A percentile compares a stretch with the other conserved stretches of the same genome.
phyloP scores from a whole-genome alignment of 129 eudicot species.

The Artemisia annua region DNA sequence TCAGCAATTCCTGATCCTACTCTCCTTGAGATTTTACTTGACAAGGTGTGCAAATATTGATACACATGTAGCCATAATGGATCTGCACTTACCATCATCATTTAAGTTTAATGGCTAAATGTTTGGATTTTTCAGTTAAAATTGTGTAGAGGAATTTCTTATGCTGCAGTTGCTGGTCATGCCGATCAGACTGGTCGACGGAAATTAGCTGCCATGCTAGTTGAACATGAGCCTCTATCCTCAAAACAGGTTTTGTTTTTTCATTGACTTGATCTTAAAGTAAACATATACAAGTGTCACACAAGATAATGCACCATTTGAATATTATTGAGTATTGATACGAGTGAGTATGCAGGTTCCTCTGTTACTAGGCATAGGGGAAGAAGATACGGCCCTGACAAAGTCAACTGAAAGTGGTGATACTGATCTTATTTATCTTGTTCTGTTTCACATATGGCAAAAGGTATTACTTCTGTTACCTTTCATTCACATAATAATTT shows the following conservation, averaged over 20 bases:
- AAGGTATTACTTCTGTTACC: slow-evolving; percentile 54
- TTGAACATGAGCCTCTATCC: slow-evolving; percentile 97
- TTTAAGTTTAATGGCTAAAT: slow-evolving; percentile 22
- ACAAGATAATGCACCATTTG: not conserved
- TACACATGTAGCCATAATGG: not conserved
- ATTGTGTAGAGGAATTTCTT: slow-evolving; percentile 88
- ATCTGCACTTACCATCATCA: not conserved
- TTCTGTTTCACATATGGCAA: slow-evolving; percentile 86
- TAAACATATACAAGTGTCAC: not conserved
- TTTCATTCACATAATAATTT: not conserved
- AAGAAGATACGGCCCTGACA: slow-evolving; percentile 81
- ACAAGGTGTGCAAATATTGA: slow-evolving; percentile 51
- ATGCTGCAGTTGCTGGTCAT: slow-evolving; percentile 99
- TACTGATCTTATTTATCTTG: slow-evolving; percentile 95
- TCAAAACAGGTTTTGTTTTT: slow-evolving; percentile 72
- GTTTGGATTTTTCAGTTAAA: slow-evolving; percentile 59
- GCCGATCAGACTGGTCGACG: slow-evolving; percentile 94
- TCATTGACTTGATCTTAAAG: not conserved
- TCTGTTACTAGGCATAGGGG: slow-evolving; percentile 87
- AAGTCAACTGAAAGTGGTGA: slow-evolving; percentile 98
- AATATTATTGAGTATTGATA: too few species aligned
- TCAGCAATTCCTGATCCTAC: slow-evolving; percentile 65
- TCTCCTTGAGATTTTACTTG: slow-evolving; percentile 79
- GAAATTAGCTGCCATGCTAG: slow-evolving; percentile 96
- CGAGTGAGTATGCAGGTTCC: slow-evolving; percentile 68